Evolutionary conservation across 345 rosid genomes (phyloP).

Genomic region (Eucalyptus dawsonii): DNA sequence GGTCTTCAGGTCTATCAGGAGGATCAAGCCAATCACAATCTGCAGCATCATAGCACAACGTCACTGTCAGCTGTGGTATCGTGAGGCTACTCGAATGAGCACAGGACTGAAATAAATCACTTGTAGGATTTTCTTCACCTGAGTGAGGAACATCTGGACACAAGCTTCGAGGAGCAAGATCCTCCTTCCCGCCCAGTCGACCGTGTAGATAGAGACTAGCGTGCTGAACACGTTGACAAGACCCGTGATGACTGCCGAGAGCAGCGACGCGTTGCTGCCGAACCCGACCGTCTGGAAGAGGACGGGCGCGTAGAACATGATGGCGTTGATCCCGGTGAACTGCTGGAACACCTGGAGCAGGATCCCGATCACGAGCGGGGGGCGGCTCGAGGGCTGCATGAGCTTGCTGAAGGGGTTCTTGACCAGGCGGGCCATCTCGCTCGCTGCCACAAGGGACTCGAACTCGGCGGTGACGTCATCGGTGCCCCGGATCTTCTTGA

Average conservation of each 20-base stretch:
- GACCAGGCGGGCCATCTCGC: slow-evolving; percentile 16
- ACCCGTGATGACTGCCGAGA: slow-evolving; percentile 53
- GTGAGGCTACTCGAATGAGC: not conserved
- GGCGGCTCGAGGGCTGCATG: slow-evolving; percentile 12
- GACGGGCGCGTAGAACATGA: slow-evolving; percentile 53
- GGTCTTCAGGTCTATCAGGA: not conserved
- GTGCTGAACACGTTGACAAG: slow-evolving; percentile 47
- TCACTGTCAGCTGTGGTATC: not conserved
- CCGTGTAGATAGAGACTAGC: slow-evolving; percentile 38
- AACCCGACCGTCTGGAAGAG: slow-evolving; percentile 9
- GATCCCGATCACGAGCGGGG: slow-evolving; percentile 25
- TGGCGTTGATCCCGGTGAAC: slow-evolving; percentile 33
- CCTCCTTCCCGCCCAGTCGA: slow-evolving; percentile 49
- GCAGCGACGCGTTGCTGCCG: slow-evolving; percentile 39
- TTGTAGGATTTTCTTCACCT: slow-evolving; percentile 25
- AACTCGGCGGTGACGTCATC: slow-evolving; percentile 15
- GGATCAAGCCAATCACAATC: not conserved
- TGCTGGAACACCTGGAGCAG: slow-evolving; percentile 26
- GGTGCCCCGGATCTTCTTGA: slow-evolving; percentile 33
- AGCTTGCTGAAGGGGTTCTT: slow-evolving; percentile 40
- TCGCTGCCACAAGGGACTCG: slow-evolving; percentile 9
- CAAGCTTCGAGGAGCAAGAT: slow-evolving; percentile 40
- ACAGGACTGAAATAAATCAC: slow-evolving; percentile 31
- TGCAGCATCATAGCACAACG: not conserved
- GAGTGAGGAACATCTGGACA: slow-evolving; percentile 30